phyloP scores from a whole-genome alignment of 1,284 basidiomycete species.

The Marasmius sp. region DNA sequence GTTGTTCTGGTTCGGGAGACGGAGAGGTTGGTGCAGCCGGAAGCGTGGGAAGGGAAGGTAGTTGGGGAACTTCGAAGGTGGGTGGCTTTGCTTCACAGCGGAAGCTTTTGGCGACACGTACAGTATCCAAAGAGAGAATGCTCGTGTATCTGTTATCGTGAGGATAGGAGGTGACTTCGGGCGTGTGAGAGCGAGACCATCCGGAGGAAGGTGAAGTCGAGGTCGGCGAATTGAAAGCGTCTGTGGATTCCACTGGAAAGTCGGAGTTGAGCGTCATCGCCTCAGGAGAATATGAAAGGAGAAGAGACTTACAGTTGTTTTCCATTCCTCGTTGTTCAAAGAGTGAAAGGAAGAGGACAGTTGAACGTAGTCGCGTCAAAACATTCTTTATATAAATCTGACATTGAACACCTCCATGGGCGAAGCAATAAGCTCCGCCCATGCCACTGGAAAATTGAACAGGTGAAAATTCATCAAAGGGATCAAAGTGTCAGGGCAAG shows the following conservation, averaged over 20 bases:
- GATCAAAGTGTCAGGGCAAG: background rate
- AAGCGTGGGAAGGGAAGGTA: slow-evolving; percentile 13
- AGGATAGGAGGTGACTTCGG: background rate
- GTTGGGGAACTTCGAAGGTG: background rate
- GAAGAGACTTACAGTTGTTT: background rate
- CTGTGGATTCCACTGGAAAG: background rate
- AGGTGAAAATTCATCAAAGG: background rate
- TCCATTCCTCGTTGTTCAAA: background rate
- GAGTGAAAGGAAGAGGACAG: background rate
- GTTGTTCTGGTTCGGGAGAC: slow-evolving; percentile 13
- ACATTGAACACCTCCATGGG: too few relatives aligned
- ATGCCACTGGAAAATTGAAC: background rate
- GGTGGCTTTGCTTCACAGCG: background rate
- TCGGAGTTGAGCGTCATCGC: background rate
- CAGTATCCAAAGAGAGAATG: background rate
- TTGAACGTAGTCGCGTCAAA: background rate
- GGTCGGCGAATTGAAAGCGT: background rate
- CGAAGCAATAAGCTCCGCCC: too few relatives aligned
- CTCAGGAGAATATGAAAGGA: background rate
- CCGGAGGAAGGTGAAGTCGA: background rate
- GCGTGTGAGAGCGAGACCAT: background rate
- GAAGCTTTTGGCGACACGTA: background rate
- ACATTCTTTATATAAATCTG: background rate
- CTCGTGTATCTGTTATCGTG: background rate
- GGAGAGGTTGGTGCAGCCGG: slow-evolving; percentile 16